Base-by-base conservation (phyloP, 345 rosid species). In the Dovyalis caffra region DNA sequence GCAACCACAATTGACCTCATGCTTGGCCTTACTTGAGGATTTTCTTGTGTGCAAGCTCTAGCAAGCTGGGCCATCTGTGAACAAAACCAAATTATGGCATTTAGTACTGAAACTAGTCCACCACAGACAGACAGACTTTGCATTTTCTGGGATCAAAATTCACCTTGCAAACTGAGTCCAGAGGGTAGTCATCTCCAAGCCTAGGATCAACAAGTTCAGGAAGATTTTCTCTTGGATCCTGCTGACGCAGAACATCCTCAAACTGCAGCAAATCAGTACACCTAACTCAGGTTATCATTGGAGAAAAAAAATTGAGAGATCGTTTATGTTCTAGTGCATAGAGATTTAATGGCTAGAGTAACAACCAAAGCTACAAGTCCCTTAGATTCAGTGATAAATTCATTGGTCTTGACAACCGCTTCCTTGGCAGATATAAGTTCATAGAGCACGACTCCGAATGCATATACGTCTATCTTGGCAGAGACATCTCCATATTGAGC, bases 371-470 rank as follows among this genome's bases (percentile, higher is more conserved):
- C 92, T 71, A 95, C 98, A 16, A 95, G 98, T 60, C 98, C 95
- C 79, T 78, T 90, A 25, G 97, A 79, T 68, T 91, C 97, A 67
- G 90, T 74, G 64, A 32, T 28, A 12, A 89, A 47, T 64, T 77
- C 87, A n/a, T 77, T 88, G 14, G 66, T 21, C 85, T 86, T 91
- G 77, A 92, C 94, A 26, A 95, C 86, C 11, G 98, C 98, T n/a
- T 85, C 91, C 84, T 92, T 95, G 5, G 94, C 99, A 61, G 99
- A 92, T 31, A 95, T 89, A 68, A 95, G 91, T 69, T 95, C 99
- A 51, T 89, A 95, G 25, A 95, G 95, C 63, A 95, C 97, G 72
- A 95, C 99, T 37, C 99, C 99, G 66, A 95, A 93, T n/a, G 99
- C 99, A 65, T 86, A 95, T 31, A 95, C 98, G 82, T 95, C 99